Percentiles rank a stretch among this genome's conserved stretches.
These are phyloP conservation scores for Shiraia bambusicola DNA, from an alignment of 2,329 filamentous ascomycete species.

Conservation along the genomic window DNA sequence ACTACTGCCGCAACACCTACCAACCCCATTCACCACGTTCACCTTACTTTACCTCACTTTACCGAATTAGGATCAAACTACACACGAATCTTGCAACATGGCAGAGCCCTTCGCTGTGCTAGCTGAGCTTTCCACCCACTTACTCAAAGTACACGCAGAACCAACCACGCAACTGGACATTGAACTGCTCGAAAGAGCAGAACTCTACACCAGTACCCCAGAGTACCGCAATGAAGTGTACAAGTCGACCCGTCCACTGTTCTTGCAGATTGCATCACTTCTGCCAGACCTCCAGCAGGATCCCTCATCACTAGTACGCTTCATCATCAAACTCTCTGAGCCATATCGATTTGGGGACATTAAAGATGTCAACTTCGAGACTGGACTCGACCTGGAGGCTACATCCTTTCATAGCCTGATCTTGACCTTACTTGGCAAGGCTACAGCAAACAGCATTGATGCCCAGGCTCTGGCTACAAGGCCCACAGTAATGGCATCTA, in stretches of 20 bases:
- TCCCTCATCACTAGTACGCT: conserved; percentile 56
- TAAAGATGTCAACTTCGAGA: conserved; percentile 56
- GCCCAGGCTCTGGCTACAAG: conserved; percentile 60
- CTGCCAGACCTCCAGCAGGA: conserved; percentile 59
- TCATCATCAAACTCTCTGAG: conserved; percentile 53
- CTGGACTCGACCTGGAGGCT: conserved; percentile 54
- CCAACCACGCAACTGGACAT: conserved; percentile 51
- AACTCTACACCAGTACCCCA: conserved; percentile 43
- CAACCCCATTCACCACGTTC: not conserved
- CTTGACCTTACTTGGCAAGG: conserved; percentile 59
- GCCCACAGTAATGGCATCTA: conserved; percentile 55
- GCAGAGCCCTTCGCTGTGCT: conserved; percentile 22
- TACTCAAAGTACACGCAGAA: conserved; percentile 48
- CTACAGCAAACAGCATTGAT: conserved; percentile 53
- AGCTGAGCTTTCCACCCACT: conserved; percentile 44
- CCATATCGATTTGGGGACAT: conserved; percentile 46
- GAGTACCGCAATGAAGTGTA: conserved; percentile 32
- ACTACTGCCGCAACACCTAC: conserved; percentile 12
- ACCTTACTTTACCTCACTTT: not conserved
- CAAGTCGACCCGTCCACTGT: conserved; percentile 38
- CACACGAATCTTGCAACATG: conserved; percentile 14
- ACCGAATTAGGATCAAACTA: not conserved
- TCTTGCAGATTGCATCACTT: conserved; percentile 52
- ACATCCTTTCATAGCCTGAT: conserved; percentile 57
- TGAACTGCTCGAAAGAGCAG: conserved; percentile 54